Evolutionary conservation across 371 early-diverging fungal genomes (phyloP).

Genomic region (Entomophthora muscae): DNA sequence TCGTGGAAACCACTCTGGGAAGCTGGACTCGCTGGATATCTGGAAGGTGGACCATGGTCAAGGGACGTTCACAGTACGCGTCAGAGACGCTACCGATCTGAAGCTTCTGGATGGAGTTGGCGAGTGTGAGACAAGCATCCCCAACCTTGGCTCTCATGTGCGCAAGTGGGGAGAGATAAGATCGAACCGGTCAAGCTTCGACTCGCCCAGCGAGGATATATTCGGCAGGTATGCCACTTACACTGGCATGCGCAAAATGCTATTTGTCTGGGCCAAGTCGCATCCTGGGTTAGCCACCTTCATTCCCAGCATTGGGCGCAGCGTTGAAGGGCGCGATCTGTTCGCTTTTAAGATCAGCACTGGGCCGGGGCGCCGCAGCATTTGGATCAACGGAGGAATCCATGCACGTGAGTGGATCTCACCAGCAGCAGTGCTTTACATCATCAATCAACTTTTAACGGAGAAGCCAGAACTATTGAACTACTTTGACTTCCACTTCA

Average conservation of each 20-base stretch:
- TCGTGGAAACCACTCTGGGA: too few species aligned
- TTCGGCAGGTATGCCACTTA: too few species aligned
- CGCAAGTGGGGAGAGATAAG: background rate
- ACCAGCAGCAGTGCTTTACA: constrained; percentile 2
- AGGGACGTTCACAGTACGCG: background rate
- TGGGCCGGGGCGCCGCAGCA: background rate
- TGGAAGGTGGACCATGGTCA: background rate
- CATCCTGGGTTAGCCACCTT: constrained; percentile 1
- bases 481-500: constrained; percentile 22
- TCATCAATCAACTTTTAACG: background rate
- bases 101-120: background rate
- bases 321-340: constrained; percentile 1
- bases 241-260: too few species aligned
- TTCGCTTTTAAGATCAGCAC: constrained; percentile 2
- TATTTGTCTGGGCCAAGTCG: background rate
- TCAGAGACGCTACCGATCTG: background rate
- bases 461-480: constrained; percentile 14
- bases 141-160: background rate
- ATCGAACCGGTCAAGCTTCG: too few species aligned
- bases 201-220: too few species aligned
- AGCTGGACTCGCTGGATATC: background rate
- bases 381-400: constrained; percentile 4
- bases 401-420: constrained; percentile 10
- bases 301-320: constrained; percentile 1
- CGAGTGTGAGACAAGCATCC: background rate